Evolutionary conservation across 345 rosid genomes (phyloP).

Genomic region (Eucalyptus sp.): DNA sequence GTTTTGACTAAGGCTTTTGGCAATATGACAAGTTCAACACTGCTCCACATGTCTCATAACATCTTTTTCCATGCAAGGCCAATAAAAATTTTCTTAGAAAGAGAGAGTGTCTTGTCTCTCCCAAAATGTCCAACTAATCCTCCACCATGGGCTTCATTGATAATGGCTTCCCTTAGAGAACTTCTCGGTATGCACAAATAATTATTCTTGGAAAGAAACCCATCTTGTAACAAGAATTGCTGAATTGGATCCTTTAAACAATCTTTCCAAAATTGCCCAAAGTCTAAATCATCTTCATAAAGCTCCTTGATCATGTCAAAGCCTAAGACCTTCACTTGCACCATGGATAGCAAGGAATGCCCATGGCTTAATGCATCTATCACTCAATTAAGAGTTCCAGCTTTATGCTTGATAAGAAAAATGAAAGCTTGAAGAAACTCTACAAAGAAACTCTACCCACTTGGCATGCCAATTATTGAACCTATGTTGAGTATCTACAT

Average conservation of each 20-base stretch:
- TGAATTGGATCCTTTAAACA: not conserved
- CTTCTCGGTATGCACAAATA: not conserved
- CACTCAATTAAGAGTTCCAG: too few species aligned
- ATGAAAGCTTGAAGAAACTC: not conserved
- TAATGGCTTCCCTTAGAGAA: not conserved
- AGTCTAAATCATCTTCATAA: not conserved
- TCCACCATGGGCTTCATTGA: not conserved
- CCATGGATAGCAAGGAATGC: not conserved
- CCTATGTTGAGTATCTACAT: not conserved
- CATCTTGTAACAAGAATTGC: not conserved
- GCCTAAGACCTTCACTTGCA: not conserved
- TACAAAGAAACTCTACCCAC: not conserved
- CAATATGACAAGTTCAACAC: not conserved
- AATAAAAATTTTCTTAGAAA: not conserved
- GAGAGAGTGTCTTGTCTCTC: not conserved
- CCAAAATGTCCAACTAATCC: not conserved
- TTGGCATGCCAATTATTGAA: not conserved
- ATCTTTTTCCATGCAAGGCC: not conserved
- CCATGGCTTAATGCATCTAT: fast-evolving
- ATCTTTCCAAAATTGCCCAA: not conserved
- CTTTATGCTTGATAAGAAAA: not conserved
- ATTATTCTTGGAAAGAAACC: not conserved
- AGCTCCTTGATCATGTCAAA: not conserved
- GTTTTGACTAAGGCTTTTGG: not conserved
- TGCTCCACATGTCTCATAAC: not conserved